Evolutionary conservation across 2,329 filamentous ascomycete genomes (phyloP), one percentile per base, ranked within the genome.

Genomic region (Fusarium oligoseptatum): DNA sequence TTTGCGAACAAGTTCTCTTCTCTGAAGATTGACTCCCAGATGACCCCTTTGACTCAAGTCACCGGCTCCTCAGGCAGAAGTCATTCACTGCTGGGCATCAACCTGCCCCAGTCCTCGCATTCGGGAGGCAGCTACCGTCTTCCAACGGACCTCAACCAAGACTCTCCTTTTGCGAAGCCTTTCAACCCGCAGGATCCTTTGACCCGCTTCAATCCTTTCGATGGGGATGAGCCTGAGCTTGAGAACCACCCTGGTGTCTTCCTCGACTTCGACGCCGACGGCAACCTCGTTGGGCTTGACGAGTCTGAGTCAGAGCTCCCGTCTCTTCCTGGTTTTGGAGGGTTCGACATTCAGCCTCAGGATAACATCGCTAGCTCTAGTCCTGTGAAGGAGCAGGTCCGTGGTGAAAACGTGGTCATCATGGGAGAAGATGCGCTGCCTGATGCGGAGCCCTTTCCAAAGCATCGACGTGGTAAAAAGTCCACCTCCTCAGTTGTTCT

Each of bases 261-360:
- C 3, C 81, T 90, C 29, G 83, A 85, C n/a, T 86, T 90, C 62
- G 88, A 89, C 69, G 84, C 81, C 27, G 80, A 89, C 11, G 88
- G 88, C 41, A 89, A 89, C 67, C 77, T 89, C 39, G 74, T 87
- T 45, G 82, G 82, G 27, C 72, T 84, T 4, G 68, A 81, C 14
- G 85, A 87, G 17, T 77, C 66, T 6, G 78, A 84, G 20, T 81
- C 81, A 22, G 84, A 87, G 39, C 81, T 89, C 36, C 87, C 87
- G 37, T 79, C 79, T 20, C 79, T 87, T 29, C 83, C 80, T 37
- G 73, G 64, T 9, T 56, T 68, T 10, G 70, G 62, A 9, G 67
- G 61, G 41, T 77, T 61, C 67, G 70, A 61, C 20, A 56, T 55
- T 20, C 67, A 66, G 6, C 45, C 75, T 4, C 52, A 67, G 6